Base-by-base conservation (phyloP, 148 eudicot species). In the Vaccinium darrowii region DNA sequence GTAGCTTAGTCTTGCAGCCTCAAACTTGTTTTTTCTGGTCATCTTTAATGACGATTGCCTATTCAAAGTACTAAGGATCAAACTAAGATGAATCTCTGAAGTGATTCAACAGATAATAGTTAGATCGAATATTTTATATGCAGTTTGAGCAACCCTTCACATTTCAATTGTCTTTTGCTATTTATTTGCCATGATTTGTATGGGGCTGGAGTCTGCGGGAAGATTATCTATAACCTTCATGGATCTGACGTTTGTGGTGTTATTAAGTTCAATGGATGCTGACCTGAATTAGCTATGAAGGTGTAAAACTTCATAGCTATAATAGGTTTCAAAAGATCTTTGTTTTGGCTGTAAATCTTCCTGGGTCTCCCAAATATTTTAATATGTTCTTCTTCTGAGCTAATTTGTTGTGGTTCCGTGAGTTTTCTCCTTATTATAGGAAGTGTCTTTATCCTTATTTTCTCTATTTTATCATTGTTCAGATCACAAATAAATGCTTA, bases 401-500 rank as follows among this genome's bases (percentile, higher is more conserved):
- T 65, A 65, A 65, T 65, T 65, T 65, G 12, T 23, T 65, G 33
- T 10, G 2, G 72, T 65, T 53, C 56, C 56, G 0, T 53, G 56
- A 10, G 14, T 33, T 33, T 33, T 33, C 36, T 33, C 36, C 36
- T 33, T 33, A 33, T 33, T 33, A 33, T 33, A 33, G 36, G 36
- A 33, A 33, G 36, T 33, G 19, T 25, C n/a, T 57, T 76, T 5
- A 15, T 50, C 27, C 63, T 65, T 75, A 25, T 67, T 49, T 87
- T 50, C 51, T 11, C 50, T 79, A 23, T 69, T 54, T 81, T 83
- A 23, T 87, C 50, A 5, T 91, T 74, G 54, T 81, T 83, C 91
- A 96, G 99, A 93, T 96, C 83, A 94, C 98, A 25, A 90, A 90
- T 72, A 92, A 93, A 86, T 93, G 98, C 88, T 87, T 96, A 80